Base-by-base conservation (phyloP, 129 eudicot genomes). In the Lactuca sativa region DNA sequence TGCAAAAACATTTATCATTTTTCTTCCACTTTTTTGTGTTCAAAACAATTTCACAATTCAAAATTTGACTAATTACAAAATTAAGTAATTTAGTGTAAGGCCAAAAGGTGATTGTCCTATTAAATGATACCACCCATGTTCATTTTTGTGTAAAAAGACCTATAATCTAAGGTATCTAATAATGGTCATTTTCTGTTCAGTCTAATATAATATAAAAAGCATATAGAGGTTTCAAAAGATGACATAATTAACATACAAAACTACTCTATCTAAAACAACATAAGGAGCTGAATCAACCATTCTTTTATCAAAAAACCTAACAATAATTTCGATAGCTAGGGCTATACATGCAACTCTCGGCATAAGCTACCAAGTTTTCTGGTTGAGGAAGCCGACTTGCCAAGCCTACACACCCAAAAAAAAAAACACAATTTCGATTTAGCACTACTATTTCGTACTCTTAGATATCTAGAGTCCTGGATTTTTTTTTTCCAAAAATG, bases 311-410 rank as follows among this genome's bases (percentile, higher is more conserved):
- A 34, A 34, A 21, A 54, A 53, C 62, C 84, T 78, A 92, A 25
- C 96, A 91, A 74, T 95, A 95, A 79, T 67, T 83, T 60, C 87
- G 83, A 73, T 95, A 95, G 58, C 69, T 75, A 55, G 99, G 99
- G 86, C 96, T 90, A 85, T 95, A 95, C 99, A 95, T 95, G 78
- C 93, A 95, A 86, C 99, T 95, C 82, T 90, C 96, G 0, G 97
- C 99, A 74, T 90, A 84, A 10, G 83, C 88, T 47, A 90, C 84
- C 31, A 95, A 83, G 67, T 90, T 71, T 40, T 85, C 83, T 0
- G 97, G 97, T 75, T 80, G 93, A 9, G 99, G 99, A 25, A 90
- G 93, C 62, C 91, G 87, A 76, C 88, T 90, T 1, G 97, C 99
- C 81, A 95, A 74, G 43, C 99, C 99, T 95, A 51, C 41, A 44